Evolutionary conservation across 1,284 basidiomycete genomes (phyloP).

Genomic region (Rhodotorula sp.): DNA sequence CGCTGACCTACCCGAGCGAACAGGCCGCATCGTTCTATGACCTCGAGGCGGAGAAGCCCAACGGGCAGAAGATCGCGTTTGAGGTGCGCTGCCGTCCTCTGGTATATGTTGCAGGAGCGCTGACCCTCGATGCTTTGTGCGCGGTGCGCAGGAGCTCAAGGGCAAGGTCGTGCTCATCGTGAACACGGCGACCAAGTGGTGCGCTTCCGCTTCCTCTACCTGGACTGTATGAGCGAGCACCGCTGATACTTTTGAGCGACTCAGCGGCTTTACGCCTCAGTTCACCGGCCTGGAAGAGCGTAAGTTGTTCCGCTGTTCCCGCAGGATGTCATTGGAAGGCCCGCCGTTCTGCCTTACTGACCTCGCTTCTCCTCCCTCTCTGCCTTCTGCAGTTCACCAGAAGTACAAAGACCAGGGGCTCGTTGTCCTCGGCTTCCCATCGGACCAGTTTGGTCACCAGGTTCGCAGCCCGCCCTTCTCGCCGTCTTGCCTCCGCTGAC

Average conservation of each 20-base stretch:
- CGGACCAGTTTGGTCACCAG: conserved; percentile 51
- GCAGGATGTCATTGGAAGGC: too few relatives aligned
- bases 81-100: conserved; percentile 3
- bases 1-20: conserved; percentile 8
- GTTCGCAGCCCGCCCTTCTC: background rate
- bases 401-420: conserved; percentile 56
- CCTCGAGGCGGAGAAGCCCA: conserved; percentile 52
- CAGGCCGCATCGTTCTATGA: conserved; percentile 51
- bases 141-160: conserved; percentile 48
- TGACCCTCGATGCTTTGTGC: background rate
- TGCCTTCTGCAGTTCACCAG: conserved; percentile 53
- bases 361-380: background rate
- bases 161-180: conserved; percentile 60
- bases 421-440: conserved; percentile 42
- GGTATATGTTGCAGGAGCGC: background rate
- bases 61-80: conserved; percentile 31
- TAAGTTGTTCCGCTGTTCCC: background rate
- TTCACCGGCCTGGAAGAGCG: conserved; percentile 17
- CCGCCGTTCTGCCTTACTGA: background rate
- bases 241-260: background rate
- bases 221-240: background rate
- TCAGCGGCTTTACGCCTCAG: background rate
- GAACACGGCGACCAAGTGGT: conserved; percentile 58
- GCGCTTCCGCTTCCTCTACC: conserved; percentile 35
- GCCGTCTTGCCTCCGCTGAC: background rate